phyloP scores from a whole-genome alignment of 805 yeast genomes.

The Phaffomyces thermotolerans region DNA sequence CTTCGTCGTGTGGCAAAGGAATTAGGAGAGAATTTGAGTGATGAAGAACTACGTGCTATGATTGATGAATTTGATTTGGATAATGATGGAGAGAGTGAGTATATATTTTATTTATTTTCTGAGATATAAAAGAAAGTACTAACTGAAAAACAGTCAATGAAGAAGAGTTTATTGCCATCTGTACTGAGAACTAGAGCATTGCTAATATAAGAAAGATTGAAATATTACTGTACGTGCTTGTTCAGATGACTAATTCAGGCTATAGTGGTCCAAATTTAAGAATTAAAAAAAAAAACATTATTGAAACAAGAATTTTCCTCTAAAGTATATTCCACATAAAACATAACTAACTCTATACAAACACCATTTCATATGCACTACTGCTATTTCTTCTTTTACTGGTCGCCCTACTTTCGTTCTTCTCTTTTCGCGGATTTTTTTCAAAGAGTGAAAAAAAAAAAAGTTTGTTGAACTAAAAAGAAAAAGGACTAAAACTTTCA shows the following conservation, averaged over 20 bases:
- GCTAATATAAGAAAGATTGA: not conserved
- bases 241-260: no score
- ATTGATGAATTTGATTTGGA: conserved; percentile 95
- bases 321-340: no score
- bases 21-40: conserved; percentile 84
- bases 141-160: conserved; percentile 42
- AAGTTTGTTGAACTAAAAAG: not conserved
- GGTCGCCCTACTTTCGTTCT: no score
- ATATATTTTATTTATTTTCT: not conserved
- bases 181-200: conserved; percentile 51
- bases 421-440: not conserved
- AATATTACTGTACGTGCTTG: no score
- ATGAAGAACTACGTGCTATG: conserved; percentile 93
- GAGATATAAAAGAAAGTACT: conserved; percentile 20
- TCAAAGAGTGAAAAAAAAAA: not conserved
- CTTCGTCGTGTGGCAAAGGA: conserved; percentile 87
- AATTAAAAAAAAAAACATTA: no score
- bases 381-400: no score
- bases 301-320: no score
- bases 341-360: no score
- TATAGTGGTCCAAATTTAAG: no score
- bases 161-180: conserved; percentile 83
- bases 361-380: no score
- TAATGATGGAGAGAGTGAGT: conserved; percentile 76
- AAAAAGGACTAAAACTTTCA: not conserved